Evolutionary conservation across 1,139 yeast genomes (phyloP).

Genomic region (Taphrina pruni): DNA sequence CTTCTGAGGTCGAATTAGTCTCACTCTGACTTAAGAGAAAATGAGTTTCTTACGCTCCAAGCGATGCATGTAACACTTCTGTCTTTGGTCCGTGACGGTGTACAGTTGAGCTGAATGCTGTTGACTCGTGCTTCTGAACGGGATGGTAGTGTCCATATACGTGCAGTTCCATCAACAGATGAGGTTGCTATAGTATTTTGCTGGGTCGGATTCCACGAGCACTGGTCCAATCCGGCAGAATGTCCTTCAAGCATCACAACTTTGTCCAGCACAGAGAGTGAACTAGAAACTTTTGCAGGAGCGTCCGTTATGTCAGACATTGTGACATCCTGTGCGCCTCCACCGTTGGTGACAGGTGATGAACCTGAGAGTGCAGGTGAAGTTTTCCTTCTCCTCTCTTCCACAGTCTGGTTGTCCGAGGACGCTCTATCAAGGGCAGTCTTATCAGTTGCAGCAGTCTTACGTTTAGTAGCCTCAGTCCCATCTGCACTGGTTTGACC

Average conservation of each 20-base stretch:
- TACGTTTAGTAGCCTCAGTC: neutral
- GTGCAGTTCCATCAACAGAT: constrained; percentile 35
- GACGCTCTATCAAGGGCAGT: neutral
- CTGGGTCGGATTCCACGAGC: constrained; percentile 32
- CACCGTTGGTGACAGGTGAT: constrained; percentile 1
- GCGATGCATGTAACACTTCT: constrained; percentile 38
- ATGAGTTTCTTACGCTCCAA: constrained; percentile 28
- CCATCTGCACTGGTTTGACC: neutral
- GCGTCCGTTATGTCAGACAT: constrained; percentile 19
- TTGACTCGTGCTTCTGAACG: constrained; percentile 27
- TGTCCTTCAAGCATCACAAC: constrained; percentile 27
- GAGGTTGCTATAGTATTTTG: constrained; percentile 25
- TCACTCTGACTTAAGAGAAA: neutral
- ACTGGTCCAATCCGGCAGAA: constrained; percentile 28
- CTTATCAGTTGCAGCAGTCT: neutral
- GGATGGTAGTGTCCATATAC: constrained; percentile 36
- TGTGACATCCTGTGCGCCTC: constrained; percentile 6
- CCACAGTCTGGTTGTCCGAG: neutral
- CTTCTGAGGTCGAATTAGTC: constrained; percentile 28
- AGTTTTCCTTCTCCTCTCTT: constrained; percentile 3
- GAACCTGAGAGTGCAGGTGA: constrained; percentile 1
- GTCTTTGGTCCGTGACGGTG: constrained; percentile 35
- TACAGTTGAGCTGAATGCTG: constrained; percentile 33
- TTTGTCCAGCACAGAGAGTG: neutral
- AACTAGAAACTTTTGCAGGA: neutral